Conservation (phyloP, 768 basidiomycete species). For the Rhizopogon vesiculosus region DNA sequence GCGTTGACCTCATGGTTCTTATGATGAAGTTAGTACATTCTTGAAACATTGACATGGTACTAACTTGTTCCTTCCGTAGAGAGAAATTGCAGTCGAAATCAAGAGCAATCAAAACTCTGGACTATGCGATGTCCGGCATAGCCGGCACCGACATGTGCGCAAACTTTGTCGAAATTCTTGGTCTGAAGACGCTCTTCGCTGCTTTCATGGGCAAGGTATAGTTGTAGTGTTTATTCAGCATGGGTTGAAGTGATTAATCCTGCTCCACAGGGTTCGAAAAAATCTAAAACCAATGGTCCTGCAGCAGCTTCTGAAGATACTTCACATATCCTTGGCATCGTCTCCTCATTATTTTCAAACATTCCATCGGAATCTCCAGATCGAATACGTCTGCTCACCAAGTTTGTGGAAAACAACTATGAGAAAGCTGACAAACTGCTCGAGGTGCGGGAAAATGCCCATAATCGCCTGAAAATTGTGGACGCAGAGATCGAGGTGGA, state of each 20-base stretch:
- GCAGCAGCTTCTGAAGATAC: constrained; percentile 72
- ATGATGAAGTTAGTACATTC: constrained; percentile 82
- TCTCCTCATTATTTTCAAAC: constrained; percentile 83
- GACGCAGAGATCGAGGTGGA: constrained; percentile 69
- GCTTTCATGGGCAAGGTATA: constrained; percentile 90
- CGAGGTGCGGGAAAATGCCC: constrained; percentile 76
- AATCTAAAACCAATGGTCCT: constrained; percentile 47
- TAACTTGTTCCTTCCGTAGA: constrained; percentile 34
- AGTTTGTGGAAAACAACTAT: constrained; percentile 91
- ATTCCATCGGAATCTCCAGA: constrained; percentile 79
- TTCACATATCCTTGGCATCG: constrained; percentile 83
- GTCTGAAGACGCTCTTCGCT: constrained; percentile 86
- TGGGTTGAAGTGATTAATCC: background rate
- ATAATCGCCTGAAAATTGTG: constrained; percentile 49
- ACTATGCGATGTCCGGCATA: constrained; percentile 83
- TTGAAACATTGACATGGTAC: background rate
- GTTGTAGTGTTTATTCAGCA: background rate
- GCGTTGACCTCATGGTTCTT: constrained; percentile 95
- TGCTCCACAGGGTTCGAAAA: constrained; percentile 46
- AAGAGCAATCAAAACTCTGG: constrained; percentile 84
- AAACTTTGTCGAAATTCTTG: constrained; percentile 81
- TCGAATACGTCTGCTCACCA: constrained; percentile 79
- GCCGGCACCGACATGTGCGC: constrained; percentile 69
- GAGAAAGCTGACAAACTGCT: constrained; percentile 93
- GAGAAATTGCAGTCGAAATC: constrained; percentile 80